Conservation (phyloP, 306 rosid species). For the Trifolium fragiferum region DNA sequence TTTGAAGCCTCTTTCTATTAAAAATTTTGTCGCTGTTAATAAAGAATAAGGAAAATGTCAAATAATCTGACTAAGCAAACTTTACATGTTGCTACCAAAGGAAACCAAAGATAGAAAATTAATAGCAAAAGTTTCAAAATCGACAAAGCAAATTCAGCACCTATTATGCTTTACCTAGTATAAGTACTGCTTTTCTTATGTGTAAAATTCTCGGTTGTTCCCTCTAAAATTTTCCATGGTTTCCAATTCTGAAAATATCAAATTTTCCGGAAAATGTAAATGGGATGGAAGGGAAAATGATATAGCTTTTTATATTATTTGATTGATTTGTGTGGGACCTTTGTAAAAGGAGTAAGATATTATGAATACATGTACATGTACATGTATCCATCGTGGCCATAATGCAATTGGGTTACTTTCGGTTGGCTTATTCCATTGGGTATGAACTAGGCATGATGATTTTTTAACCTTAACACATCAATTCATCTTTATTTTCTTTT, state of each 20-base stretch:
- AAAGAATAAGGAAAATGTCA: conserved; percentile 43
- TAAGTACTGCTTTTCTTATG: conserved; percentile 35
- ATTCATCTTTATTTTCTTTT: not conserved
- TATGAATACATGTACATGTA: conserved; percentile 38
- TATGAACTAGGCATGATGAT: conserved; percentile 35
- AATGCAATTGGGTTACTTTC: conserved; percentile 44
- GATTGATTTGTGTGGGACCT: conserved; percentile 40
- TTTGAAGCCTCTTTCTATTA: conserved; percentile 26
- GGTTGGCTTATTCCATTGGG: conserved; percentile 42
- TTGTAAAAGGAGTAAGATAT: not conserved
- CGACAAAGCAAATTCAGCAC: conserved; percentile 39
- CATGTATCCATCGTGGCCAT: conserved; percentile 45
- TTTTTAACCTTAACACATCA: conserved; percentile 27
- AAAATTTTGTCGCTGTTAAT: conserved; percentile 43
- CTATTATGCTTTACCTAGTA: conserved; percentile 28
- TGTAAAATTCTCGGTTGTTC: conserved; percentile 35
- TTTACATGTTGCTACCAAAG: conserved; percentile 35
- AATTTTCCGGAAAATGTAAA: not conserved
- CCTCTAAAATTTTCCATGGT: not conserved
- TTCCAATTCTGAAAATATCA: conserved; percentile 2
- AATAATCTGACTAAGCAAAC: conserved; percentile 49
- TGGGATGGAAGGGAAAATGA: conserved; percentile 10
- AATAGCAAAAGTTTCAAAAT: conserved; percentile 28
- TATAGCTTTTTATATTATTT: not conserved
- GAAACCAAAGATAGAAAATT: conserved; percentile 34